A percentile compares a stretch with the other conserved stretches of the same genome.
These are phyloP conservation scores for Cnidoscolus chayamansa DNA, from an alignment of 441 rosid species.

Conservation along the genomic window DNA sequence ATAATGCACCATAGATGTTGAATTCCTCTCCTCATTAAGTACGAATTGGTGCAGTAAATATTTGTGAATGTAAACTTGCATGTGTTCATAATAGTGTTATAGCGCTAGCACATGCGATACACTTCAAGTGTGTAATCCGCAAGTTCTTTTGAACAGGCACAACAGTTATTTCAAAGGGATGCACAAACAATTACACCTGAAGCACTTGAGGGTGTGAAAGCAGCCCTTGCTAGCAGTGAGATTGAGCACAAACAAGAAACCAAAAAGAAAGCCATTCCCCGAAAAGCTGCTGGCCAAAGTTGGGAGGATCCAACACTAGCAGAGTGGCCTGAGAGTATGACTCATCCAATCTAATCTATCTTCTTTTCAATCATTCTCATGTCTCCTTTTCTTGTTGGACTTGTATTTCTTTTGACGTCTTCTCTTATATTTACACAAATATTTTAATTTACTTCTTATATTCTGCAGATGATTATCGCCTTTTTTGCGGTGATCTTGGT, in stretches of 20 bases:
- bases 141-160: slow-evolving; percentile 50
- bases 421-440: background rate
- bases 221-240: slow-evolving; percentile 90
- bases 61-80: background rate
- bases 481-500: slow-evolving; percentile 97
- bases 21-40: background rate
- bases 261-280: slow-evolving; percentile 85
- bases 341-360: background rate
- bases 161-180: slow-evolving; percentile 88
- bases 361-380: background rate
- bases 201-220: slow-evolving; percentile 90
- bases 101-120: background rate
- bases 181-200: slow-evolving; percentile 90
- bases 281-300: slow-evolving; percentile 87
- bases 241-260: slow-evolving; percentile 86
- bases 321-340: slow-evolving; percentile 96
- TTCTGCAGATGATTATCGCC: slow-evolving; percentile 77
- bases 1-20: background rate
- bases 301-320: slow-evolving; percentile 98
- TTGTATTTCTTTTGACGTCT: slow-evolving; percentile 5
- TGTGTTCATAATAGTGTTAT: background rate
- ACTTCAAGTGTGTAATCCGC: slow-evolving; percentile 4
- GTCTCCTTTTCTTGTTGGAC: background rate
- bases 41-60: background rate
- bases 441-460: background rate